Evolutionary conservation across 345 rosid species (phyloP).

Genomic region (Theobroma cacao): DNA sequence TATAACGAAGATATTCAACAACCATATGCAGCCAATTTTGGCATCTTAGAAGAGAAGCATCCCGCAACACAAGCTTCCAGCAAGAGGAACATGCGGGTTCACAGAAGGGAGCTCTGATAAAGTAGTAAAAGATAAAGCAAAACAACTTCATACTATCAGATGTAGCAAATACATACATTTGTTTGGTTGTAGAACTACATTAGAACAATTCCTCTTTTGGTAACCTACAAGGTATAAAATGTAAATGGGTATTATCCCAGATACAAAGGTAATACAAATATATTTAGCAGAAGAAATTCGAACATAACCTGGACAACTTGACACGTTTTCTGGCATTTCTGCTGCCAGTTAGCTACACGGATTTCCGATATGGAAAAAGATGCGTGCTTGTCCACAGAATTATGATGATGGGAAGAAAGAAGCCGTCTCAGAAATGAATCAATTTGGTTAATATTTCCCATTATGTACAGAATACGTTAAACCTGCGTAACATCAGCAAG

Average conservation of each 20-base stretch:
- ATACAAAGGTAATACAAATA: conserved; percentile 7
- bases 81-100: background rate
- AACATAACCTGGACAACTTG: background rate
- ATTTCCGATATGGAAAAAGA: background rate
- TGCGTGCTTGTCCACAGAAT: background rate
- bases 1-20: conserved; percentile 35
- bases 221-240: background rate
- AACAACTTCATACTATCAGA: background rate
- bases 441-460: conserved; percentile 14
- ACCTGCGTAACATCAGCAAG: conserved; percentile 23
- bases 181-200: background rate
- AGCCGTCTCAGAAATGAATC: background rate
- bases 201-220: background rate
- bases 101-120: background rate
- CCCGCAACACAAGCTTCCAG: conserved; percentile 19
- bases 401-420: background rate
- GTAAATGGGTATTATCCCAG: conserved; percentile 8
- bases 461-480: conserved; percentile 26
- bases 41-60: conserved; percentile 31
- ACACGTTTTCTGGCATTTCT: background rate
- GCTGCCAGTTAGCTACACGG: background rate
- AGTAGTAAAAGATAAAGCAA: background rate
- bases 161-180: background rate
- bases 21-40: conserved; percentile 39
- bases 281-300: background rate